These are phyloP conservation scores for Ganoderma resinaceum DNA, from an alignment of 1,284 basidiomycete species.

Conservation along the genomic window DNA sequence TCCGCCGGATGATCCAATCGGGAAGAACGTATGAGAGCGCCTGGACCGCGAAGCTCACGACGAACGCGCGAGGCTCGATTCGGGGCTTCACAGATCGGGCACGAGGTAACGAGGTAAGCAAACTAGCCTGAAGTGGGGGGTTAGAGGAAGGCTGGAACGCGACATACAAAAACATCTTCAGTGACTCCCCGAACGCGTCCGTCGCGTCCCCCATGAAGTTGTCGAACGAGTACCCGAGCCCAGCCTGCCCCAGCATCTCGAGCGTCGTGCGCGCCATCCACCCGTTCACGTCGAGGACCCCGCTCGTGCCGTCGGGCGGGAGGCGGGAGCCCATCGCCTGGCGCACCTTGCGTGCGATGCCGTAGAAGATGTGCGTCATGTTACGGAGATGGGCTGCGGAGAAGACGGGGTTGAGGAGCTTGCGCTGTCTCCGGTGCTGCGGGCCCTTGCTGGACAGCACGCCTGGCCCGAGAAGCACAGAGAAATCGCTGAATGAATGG, in stretches of 20 bases:
- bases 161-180: constrained; percentile 34
- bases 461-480: constrained; percentile 8
- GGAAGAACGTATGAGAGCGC: neutral
- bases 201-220: constrained; percentile 11
- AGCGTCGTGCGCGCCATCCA: constrained; percentile 21
- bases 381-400: constrained; percentile 9
- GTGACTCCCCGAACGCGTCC: constrained; percentile 29
- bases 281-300: constrained; percentile 8
- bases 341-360: constrained; percentile 3
- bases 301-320: neutral
- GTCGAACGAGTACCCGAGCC: constrained; percentile 23
- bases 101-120: neutral
- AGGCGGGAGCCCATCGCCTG: constrained; percentile 8
- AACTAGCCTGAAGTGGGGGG: neutral
- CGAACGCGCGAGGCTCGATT: neutral
- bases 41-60: neutral
- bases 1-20: neutral
- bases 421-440: constrained; percentile 8
- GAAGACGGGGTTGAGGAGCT: constrained; percentile 5
- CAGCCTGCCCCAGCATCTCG: constrained; percentile 19
- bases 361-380: constrained; percentile 13
- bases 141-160: neutral
- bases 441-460: neutral
- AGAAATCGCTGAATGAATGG: neutral
- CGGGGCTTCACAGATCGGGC: neutral